Percentiles rank a stretch among this genome's conserved stretches.
These are phyloP conservation scores for Corynascus novoguineensis DNA, from an alignment of 495 filamentous ascomycete species.

Conservation along the genomic window DNA sequence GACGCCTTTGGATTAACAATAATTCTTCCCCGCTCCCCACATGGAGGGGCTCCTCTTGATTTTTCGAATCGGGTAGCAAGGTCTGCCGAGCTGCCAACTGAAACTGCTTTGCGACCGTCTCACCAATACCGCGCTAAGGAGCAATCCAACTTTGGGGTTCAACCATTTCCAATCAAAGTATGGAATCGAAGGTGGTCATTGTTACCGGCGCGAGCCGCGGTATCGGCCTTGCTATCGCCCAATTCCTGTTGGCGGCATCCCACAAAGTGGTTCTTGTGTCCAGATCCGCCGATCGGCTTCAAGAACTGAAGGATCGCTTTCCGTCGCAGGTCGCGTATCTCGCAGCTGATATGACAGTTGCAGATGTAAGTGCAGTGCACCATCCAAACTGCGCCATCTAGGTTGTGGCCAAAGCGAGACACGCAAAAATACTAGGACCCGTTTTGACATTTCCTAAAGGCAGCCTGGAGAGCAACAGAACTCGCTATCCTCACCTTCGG, in stretches of 20 bases:
- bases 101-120: not conserved
- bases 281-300: slow-evolving; percentile 60
- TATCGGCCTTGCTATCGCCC: slow-evolving; percentile 73
- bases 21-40: slow-evolving; percentile 14
- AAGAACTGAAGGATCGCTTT: slow-evolving; percentile 60
- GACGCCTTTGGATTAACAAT: slow-evolving; percentile 10
- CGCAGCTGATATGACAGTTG: slow-evolving; percentile 69
- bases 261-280: slow-evolving; percentile 75
- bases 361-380: slow-evolving; percentile 40
- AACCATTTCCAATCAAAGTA: slow-evolving; percentile 15
- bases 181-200: slow-evolving; percentile 54
- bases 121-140: not conserved
- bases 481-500: slow-evolving; percentile 60
- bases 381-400: too few relatives aligned
- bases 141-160: not conserved
- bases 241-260: slow-evolving; percentile 60
- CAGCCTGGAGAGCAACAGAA: slow-evolving; percentile 57
- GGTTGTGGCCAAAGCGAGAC: too few relatives aligned
- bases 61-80: not conserved
- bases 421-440: not conserved
- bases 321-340: slow-evolving; percentile 62
- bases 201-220: slow-evolving; percentile 70
- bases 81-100: too few relatives aligned
- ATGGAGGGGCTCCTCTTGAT: slow-evolving; percentile 10
- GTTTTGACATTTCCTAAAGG: slow-evolving; percentile 26